phyloP scores from a whole-genome alignment of 306 rosid genomes.

The Vigna angularis region DNA sequence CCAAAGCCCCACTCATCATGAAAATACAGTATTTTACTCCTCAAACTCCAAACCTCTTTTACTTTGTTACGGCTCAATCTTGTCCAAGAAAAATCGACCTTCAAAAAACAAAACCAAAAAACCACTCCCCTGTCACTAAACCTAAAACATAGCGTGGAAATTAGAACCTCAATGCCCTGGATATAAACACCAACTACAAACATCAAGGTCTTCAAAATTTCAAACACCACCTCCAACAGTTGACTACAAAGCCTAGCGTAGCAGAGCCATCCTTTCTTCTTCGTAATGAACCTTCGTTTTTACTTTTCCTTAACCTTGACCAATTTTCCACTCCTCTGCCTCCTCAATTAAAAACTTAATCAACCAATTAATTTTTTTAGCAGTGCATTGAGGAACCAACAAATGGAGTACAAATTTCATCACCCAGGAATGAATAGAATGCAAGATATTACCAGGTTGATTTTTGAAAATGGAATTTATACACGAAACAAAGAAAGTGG shows the following conservation, averaged over 20 bases:
- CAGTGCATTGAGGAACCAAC: constrained; percentile 1
- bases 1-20: neutral
- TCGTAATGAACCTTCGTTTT: neutral
- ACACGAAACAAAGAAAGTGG: neutral
- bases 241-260: constrained; percentile 19
- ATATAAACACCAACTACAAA: neutral
- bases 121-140: neutral
- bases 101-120: constrained; percentile 29
- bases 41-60: constrained; percentile 3
- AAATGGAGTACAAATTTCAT: constrained; percentile 8
- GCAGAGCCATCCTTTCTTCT: constrained; percentile 13
- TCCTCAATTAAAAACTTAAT: neutral
- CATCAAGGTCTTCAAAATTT: constrained; percentile 22
- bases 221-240: constrained; percentile 29
- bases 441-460: constrained; percentile 29
- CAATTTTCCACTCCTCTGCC: constrained; percentile 19
- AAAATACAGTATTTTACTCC: neutral
- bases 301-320: constrained; percentile 18
- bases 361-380: neutral
- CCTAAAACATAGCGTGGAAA: constrained; percentile 1
- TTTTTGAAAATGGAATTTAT: constrained; percentile 15
- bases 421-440: neutral
- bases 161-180: constrained; percentile 21
- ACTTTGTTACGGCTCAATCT: constrained; percentile 1
- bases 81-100: neutral